Evolutionary conservation across 2,329 filamentous ascomycete species (phyloP), one percentile per base, ranked within the genome.

Genomic region (Diplocarpon mali): DNA sequence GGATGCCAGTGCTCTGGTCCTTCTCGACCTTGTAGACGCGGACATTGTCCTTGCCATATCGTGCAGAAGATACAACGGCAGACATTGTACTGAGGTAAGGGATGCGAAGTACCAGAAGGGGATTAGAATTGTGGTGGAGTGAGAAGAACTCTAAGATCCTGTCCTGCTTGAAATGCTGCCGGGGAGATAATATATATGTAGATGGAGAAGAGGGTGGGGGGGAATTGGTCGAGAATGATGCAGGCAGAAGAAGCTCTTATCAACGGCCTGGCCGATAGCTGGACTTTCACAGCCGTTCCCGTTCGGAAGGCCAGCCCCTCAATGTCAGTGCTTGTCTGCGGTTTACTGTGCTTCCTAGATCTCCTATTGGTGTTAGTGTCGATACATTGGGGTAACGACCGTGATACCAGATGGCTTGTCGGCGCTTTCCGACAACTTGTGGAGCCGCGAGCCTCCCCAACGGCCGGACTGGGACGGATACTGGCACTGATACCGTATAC

Each of bases 1-100:
- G 90, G 16, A 78, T 71, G 45, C 84, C 83, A 14, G 84, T 83
- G 59, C 78, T 71, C 62, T 78, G 71, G 64, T 96, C 80, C 58
- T 79, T 80, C 61, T 93, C 75, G 60, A 95, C 88, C 68, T 98
- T 98, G 78, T 84, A 94, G 59, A 98, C 79, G 61, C 92, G 89
- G 74, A 98, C 83, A 70, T 98, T 96, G 77, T 96, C 92, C 78
- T 98, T 90, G 69, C 85, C 85, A 64, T 89, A 90, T 62, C 81
- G 79, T 58, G 85, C 84, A 59, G 76, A 68, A 48, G 74, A 69
- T 15, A 51, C 40, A 24, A 42, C 40, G 14, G 46, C 42, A 42
- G 45, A 42, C 45, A 47, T 47, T 40, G 40, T 28, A 16, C 11
- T 14, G 27, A 32, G 15, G 17, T 6, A 15, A 31, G 20, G 7